Evolutionary conservation across 73 alveolate genomes (phyloP).

Genomic region (Paramecium octaurelia): DNA sequence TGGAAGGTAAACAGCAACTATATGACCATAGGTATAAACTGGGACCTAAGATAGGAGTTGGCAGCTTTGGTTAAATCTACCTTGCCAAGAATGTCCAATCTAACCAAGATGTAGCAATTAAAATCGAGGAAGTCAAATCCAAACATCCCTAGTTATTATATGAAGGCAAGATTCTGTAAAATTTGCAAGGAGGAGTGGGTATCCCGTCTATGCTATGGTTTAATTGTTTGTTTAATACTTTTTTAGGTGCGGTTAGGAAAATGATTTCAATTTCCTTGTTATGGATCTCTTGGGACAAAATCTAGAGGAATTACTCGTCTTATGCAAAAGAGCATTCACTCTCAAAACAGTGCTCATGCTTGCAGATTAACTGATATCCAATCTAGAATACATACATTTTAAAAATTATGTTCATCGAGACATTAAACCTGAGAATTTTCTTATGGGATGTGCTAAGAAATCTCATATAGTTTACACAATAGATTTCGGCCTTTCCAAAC

Average conservation of each 20-base stretch:
- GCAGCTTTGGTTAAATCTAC: constrained; percentile 94
- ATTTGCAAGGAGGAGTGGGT: constrained; percentile 77
- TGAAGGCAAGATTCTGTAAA: constrained; percentile 64
- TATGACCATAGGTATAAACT: constrained; percentile 53
- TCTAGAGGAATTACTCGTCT: constrained; percentile 81
- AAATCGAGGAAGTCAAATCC: constrained; percentile 70
- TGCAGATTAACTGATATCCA: constrained; percentile 84
- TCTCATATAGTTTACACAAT: constrained; percentile 76
- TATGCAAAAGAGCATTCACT: constrained; percentile 78
- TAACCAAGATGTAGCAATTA: constrained; percentile 79
- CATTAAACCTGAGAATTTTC: constrained; percentile 88
- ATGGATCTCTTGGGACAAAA: constrained; percentile 92
- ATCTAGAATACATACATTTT: constrained; percentile 86
- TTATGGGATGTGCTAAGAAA: constrained; percentile 77
- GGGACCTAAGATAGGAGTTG: constrained; percentile 90
- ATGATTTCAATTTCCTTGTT: constrained; percentile 84
- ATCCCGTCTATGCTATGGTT: constrained; percentile 77
- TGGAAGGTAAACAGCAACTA: constrained; percentile 56
- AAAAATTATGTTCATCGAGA: constrained; percentile 94
- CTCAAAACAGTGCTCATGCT: constrained; percentile 86
- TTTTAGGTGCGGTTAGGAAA: constrained; percentile 64
- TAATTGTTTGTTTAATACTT: neutral
- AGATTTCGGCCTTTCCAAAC: constrained; percentile 94
- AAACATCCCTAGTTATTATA: constrained; percentile 69
- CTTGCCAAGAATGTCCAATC: constrained; percentile 82